Evolutionary conservation across 2,329 filamentous ascomycete species (phyloP).

Genomic region (Diaporthe citri): DNA sequence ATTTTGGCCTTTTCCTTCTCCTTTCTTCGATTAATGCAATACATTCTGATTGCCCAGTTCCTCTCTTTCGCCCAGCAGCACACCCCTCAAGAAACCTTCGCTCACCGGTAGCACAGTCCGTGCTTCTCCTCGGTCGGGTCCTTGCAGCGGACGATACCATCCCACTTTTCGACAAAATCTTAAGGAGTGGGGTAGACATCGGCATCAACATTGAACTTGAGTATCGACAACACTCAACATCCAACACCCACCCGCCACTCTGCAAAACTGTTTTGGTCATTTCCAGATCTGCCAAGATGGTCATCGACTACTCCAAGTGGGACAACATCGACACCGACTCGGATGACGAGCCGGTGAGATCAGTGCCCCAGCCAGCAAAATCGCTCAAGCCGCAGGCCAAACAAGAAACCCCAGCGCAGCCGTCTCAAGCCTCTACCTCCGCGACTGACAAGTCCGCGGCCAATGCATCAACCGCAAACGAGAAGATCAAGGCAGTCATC

Average conservation of each 20-base stretch:
- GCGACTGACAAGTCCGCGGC: background rate
- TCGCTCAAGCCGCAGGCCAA: background rate
- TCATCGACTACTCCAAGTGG: conserved; percentile 22
- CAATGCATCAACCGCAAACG: too few relatives aligned
- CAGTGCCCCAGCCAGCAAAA: background rate
- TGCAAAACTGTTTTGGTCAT: background rate
- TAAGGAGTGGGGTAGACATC: background rate
- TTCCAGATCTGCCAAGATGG: background rate
- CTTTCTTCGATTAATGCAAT: too few relatives aligned
- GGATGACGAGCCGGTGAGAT: background rate
- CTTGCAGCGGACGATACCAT: background rate
- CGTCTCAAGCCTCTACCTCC: background rate
- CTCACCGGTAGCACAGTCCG: background rate
- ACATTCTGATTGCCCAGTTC: too few relatives aligned
- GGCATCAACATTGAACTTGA: background rate
- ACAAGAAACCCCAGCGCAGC: background rate
- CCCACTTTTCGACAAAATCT: background rate
- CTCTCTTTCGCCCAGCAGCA: too few relatives aligned
- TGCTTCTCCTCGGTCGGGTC: too few relatives aligned
- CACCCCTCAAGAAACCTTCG: background rate
- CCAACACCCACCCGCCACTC: background rate
- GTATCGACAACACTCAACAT: background rate
- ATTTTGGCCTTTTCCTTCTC: too few relatives aligned
- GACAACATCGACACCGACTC: conserved; percentile 20
- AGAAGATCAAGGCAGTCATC: background rate